phyloP scores from a whole-genome alignment of 1,139 yeast genomes.

The Diutina rugosa region DNA sequence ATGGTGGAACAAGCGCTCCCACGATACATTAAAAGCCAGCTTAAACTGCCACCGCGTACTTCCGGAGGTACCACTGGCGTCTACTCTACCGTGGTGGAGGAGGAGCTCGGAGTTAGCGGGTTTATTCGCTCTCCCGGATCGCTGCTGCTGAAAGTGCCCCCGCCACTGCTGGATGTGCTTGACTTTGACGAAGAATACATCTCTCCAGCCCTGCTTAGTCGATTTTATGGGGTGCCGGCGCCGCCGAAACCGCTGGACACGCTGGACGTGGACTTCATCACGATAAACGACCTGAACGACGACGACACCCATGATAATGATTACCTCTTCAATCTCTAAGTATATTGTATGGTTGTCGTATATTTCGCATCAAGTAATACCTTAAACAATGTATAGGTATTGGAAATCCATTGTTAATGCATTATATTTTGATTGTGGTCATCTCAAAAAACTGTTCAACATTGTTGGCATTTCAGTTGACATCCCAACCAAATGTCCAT shows the following conservation, averaged over 20 bases:
- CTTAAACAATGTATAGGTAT: no score
- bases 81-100: background rate
- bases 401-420: no score
- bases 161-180: background rate
- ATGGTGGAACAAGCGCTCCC: background rate
- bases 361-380: no score
- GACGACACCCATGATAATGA: background rate
- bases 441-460: no score
- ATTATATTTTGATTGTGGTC: no score
- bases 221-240: background rate
- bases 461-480: no score
- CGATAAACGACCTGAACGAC: background rate
- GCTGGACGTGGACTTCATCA: background rate
- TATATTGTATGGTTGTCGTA: no score
- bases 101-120: background rate
- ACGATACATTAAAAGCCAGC: background rate
- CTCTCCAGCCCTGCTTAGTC: background rate
- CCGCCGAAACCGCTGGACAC: background rate
- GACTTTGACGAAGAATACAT: conserved; percentile 2
- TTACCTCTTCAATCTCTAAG: background rate
- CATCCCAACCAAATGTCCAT: no score
- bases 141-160: background rate
- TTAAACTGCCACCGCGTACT: background rate
- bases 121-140: background rate
- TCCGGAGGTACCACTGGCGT: background rate